Base-by-base conservation (phyloP, 305 asterid species). In the Plantago lanceolata region DNA sequence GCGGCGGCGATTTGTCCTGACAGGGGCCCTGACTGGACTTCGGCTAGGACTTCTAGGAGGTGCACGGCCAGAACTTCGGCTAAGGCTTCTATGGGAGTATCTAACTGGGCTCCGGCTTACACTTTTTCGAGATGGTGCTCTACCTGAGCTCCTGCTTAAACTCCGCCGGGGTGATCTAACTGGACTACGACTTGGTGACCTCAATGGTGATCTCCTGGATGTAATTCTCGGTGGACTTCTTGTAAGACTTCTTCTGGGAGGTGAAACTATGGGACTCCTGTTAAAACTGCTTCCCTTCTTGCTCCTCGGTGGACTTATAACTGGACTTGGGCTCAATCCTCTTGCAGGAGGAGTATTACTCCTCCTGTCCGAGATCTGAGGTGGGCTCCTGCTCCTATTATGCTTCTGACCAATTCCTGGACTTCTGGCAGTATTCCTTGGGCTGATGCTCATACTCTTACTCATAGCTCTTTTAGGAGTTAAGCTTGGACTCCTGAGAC, bases 391-490 rank as follows among this genome's bases (percentile, higher is more conserved):
- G 75, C 88, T 80, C 72, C 73, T 49, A 64, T 76, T 70, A 55
- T 71, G 83, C 43, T 71, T 71, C 37, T 85, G 71, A 73, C 76
- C 76, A 31, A 69, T 59, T 64, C 73, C 78, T 28, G 73, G 81
- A 63, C 93, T 89, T 75, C 81, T 75, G 70, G 77, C 80, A 54
- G 64, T 73, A 72, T 71, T 76, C 73, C 85, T 81, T 19, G 98
- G 97, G 75, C 98, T 92, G 54, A 89, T 81, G 82, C 98, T 92
- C 96, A 83, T 86, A 76, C 98, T 91, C 89, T 83, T 85, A 65
- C 90, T 89, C 81, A 69, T 51, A 59, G 85, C 66, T 77, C 88
- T 85, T 68, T 71, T 79, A 56, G 86, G 86, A 63, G 78, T 78
- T 45, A 63, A 6, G 76, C 95, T 94, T 71, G 80, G 81, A 76